Base-by-base conservation (phyloP, 495 filamentous ascomycete species). In the Coniosporium apollinis region DNA sequence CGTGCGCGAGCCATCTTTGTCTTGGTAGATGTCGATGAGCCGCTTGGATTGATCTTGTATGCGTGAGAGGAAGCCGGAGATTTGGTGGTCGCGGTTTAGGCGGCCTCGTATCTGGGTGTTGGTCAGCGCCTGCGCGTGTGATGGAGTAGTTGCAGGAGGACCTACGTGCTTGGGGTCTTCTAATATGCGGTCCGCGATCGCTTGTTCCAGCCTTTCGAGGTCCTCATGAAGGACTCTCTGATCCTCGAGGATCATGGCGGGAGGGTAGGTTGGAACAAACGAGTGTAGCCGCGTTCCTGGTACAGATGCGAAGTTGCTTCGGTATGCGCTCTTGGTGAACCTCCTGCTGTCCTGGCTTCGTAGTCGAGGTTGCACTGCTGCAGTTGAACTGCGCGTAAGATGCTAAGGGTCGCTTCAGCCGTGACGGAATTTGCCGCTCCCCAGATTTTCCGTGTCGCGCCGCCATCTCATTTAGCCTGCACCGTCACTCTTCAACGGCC, bases 171-270 rank as follows among this genome's bases (percentile, higher is more conserved):
- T 79, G 17, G 86, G 86, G 37, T 94, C 82, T 39, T 93, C 82
- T 28, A 76, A 64, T 33, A 84, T 70, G 40, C 87, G 78, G 52
- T 96, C 89, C 16, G 80, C 79, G 47, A 94, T 79, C 21, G 82
- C 89, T 56, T 89, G 82, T 61, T 96, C 89, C 32, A 96, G 64
- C 41, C 91, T 69, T 65, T 97, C 89, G 14, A 94, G 64, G 54
- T 96, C 87, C 70, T 97, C 89, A 42, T 92, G 86, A 41, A 94
- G 66, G 49, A 79, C 84, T 46, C 89, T 66, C 57, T 94, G 79
- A 38, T 94, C 84, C 63, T 97, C 89, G 35, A 93, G 60, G 40
- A 91, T 56, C 83, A 91, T 89, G 10, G 30, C 69, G 51, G 18
- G 20, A 42, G 20, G 21, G 16, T 20, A 19, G 9, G 22, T n/a